Percentiles rank a stretch among this genome's conserved stretches.
Evolutionary conservation across 139 green algal genomes (phyloP).

Genomic region (Asterochloris erici): DNA sequence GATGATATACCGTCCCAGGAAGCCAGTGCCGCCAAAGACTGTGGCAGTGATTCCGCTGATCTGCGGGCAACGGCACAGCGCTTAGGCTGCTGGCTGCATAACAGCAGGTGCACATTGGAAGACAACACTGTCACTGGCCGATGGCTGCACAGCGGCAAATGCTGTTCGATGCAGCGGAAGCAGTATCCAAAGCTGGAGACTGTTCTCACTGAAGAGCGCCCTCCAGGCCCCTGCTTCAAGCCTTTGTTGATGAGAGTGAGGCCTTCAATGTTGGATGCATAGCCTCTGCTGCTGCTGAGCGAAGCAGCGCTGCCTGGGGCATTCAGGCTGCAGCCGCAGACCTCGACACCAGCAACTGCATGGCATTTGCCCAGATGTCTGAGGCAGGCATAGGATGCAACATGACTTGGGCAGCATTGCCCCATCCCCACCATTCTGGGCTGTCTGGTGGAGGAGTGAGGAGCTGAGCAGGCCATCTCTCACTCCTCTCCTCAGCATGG

Average conservation of each 20-base stretch:
- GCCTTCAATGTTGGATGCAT: conserved; percentile 11
- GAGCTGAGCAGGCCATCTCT: no score
- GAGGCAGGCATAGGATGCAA: no score
- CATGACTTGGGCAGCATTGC: no score
- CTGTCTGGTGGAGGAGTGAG: no score
- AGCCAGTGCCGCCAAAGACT: conserved; percentile 92
- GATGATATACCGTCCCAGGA: conserved; percentile 92
- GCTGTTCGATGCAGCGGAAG: background rate
- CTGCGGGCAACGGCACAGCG: conserved; percentile 29
- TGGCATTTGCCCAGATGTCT: no score
- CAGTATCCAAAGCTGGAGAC: background rate
- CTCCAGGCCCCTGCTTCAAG: conserved; percentile 47
- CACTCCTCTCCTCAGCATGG: no score
- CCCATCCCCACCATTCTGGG: no score
- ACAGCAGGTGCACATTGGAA: background rate
- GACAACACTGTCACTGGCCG: background rate
- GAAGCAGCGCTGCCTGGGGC: background rate
- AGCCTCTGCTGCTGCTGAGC: background rate
- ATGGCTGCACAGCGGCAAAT: background rate
- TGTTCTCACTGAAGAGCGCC: conserved; percentile 58
- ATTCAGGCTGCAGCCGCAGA: background rate
- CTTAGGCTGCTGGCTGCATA: background rate
- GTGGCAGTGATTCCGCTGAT: conserved; percentile 83
- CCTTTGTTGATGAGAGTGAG: conserved; percentile 29
- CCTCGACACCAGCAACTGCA: no score